Base-by-base conservation (phyloP, 2,329 filamentous ascomycete genomes). In the Hypoxylon sp. region DNA sequence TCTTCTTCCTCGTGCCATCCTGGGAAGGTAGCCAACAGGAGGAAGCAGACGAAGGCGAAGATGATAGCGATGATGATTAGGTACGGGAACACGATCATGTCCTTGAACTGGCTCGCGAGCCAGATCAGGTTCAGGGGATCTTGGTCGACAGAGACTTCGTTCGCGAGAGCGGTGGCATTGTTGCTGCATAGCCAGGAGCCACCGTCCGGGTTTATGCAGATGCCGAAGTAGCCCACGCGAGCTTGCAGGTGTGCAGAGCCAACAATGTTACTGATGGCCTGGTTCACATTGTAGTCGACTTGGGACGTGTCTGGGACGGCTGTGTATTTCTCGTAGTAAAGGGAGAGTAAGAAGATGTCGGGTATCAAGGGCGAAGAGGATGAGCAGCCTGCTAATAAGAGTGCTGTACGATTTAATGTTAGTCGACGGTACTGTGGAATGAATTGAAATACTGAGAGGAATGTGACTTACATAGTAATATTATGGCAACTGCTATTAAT, bases 61-160 rank as follows among this genome's bases (percentile, higher is more conserved):
- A 99, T 90, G 69, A 97, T 92, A 68, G 94, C 94, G 67, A 99
- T 92, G 77, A 99, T 99, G 59, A 99, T 87, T 13, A 99, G 77
- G 69, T 97, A 99, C 7, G 94, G 94, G 70, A 99, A 99, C 32
- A 99, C 93, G 70, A 99, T 94, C 75, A 92, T 93, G 72, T 97
- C 91, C 73, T 97, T 97, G 77, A 99, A 99, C 61, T 96, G 96
- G 63, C 88, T 87, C 16, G 94, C 93, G 46, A 99, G 84, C 94
- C 93, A 99, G 65, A 99, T 92, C 66, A 99, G 77, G 72, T 99
- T 99, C 67, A 99, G 79, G 27, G 94, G 94, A 75, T 99, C 94
- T 73, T 97, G 90, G 67, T 97, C 91, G 30, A 96, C 84, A 13
- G 83, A 87, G 31, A 97, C 83, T 73, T 96, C 88, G 71, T 94